Conservation (phyloP, 371 early-diverging fungal genomes). For the Edhazardia aedis region DNA sequence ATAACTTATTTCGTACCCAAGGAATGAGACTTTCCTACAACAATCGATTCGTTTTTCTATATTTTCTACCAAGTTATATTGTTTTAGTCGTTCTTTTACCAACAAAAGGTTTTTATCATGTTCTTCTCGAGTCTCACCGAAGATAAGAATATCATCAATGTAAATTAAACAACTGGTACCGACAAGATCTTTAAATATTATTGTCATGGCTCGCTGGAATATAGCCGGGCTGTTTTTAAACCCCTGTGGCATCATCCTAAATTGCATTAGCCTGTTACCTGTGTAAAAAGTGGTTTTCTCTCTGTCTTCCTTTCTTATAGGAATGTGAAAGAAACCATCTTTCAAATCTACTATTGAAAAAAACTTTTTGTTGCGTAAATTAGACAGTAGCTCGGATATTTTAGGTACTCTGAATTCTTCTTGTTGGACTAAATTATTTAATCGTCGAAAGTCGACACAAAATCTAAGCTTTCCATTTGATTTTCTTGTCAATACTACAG, state of each 20-base stretch:
- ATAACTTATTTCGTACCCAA: background rate
- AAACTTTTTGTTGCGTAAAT: background rate
- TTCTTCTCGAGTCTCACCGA: conserved; percentile 1
- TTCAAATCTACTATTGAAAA: conserved; percentile 8
- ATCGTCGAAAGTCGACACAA: conserved; percentile 1
- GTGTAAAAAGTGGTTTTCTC: conserved; percentile 2
- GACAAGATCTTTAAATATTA: conserved; percentile 2
- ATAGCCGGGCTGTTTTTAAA: too few relatives aligned
- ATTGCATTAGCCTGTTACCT: background rate
- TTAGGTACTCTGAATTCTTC: conserved; percentile 5
- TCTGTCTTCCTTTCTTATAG: background rate
- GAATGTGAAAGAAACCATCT: conserved; percentile 4
- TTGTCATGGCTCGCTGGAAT: conserved; percentile 10
- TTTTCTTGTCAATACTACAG: conserved; percentile 2
- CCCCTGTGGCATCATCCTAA: too few relatives aligned
- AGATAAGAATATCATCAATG: too few relatives aligned
- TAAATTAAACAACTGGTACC: conserved; percentile 9
- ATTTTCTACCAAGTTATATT: conserved; percentile 8
- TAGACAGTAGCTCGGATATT: background rate
- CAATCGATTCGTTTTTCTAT: background rate
- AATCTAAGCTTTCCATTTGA: conserved; percentile 1
- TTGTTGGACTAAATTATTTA: conserved; percentile 1
- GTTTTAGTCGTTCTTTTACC: conserved; percentile 5
- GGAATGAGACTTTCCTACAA: background rate
- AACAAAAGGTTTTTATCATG: conserved; percentile 12